These are phyloP conservation scores for Umbilicus rupestris DNA, from an alignment of 164 flowering plant genomes.

Conservation along the genomic window DNA sequence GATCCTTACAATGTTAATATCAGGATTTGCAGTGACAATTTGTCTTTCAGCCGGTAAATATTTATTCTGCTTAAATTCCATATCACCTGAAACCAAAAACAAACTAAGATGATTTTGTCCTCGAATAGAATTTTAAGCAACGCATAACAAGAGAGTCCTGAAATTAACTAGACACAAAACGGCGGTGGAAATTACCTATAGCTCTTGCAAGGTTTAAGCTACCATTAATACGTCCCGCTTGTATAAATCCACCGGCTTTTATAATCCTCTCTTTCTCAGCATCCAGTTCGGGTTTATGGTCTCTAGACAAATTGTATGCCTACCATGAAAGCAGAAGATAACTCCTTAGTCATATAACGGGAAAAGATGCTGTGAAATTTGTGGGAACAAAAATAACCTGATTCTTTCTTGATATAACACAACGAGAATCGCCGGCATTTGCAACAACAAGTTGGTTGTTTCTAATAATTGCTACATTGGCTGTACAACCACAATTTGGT, in stretches of 20 bases:
- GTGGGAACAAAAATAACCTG: conserved; percentile 43
- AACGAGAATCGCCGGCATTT: conserved; percentile 99
- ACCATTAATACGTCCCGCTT: conserved; percentile 97
- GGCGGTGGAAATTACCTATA: conserved; percentile 45
- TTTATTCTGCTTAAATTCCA: conserved; percentile 97
- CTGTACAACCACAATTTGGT: conserved; percentile 95
- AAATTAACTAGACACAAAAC: not conserved
- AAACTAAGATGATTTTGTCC: not conserved
- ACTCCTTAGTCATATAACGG: not conserved
- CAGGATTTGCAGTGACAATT: conserved; percentile 94
- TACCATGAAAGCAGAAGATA: conserved; percentile 17
- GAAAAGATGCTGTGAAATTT: not conserved
- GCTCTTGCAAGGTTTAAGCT: conserved; percentile 96
- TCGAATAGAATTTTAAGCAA: not conserved
- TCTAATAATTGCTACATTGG: conserved; percentile 86
- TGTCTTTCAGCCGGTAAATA: conserved; percentile 85
- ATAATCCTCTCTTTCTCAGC: conserved; percentile 84
- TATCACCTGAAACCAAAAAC: conserved; percentile 57
- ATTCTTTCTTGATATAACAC: conserved; percentile 94
- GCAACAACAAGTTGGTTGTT: conserved; percentile 81
- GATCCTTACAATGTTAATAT: conserved; percentile 61
- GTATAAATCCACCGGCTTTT: conserved; percentile 97
- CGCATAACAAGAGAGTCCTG: not conserved
- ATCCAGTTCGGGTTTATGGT: conserved; percentile 98
- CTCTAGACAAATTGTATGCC: conserved; percentile 96